phyloP scores from a whole-genome alignment of 176 grass and related monocot genomes.

The Raddia guianensis region DNA sequence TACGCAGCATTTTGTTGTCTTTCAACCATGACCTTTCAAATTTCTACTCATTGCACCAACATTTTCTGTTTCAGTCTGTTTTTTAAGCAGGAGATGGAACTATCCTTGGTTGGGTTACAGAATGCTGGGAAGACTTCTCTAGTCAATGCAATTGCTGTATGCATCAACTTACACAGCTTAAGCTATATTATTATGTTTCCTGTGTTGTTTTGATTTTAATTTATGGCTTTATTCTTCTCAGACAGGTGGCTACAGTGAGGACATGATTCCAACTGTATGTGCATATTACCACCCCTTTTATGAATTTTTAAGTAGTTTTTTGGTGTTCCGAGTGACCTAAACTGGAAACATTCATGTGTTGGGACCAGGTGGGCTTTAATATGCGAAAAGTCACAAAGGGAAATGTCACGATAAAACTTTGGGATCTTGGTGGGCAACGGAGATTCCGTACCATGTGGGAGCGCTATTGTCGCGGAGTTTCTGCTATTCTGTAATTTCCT shows the following conservation, averaged over 20 bases:
- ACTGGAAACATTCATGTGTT: constrained; percentile 26
- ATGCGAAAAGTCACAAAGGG: constrained; percentile 99
- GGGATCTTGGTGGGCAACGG: constrained; percentile 96
- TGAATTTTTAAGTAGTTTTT: constrained; percentile 1
- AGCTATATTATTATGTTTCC: constrained; percentile 29
- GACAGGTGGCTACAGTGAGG: constrained; percentile 98
- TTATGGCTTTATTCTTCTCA: constrained; percentile 50
- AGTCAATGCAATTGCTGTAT: constrained; percentile 90
- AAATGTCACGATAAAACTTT: constrained; percentile 99
- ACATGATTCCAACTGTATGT: constrained; percentile 98
- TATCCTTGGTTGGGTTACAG: constrained; percentile 91
- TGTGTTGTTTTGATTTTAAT: constrained; percentile 52
- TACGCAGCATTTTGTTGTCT: not conserved
- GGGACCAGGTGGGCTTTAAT: constrained; percentile 93
- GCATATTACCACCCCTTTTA: constrained; percentile 25
- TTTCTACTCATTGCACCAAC: not conserved
- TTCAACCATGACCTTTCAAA: not conserved
- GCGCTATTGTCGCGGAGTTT: constrained; percentile 95
- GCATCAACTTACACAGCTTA: constrained; percentile 39
- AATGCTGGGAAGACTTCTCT: constrained; percentile 98
- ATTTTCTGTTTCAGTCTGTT: constrained; percentile 65
- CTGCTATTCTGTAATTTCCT: constrained; percentile 87
- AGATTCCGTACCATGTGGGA: constrained; percentile 99
- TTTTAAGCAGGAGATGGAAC: constrained; percentile 99
- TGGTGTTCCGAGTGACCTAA: constrained; percentile 13